Evolutionary conservation across 768 basidiomycete species (phyloP).

Genomic region (Tylopilus balloui): DNA sequence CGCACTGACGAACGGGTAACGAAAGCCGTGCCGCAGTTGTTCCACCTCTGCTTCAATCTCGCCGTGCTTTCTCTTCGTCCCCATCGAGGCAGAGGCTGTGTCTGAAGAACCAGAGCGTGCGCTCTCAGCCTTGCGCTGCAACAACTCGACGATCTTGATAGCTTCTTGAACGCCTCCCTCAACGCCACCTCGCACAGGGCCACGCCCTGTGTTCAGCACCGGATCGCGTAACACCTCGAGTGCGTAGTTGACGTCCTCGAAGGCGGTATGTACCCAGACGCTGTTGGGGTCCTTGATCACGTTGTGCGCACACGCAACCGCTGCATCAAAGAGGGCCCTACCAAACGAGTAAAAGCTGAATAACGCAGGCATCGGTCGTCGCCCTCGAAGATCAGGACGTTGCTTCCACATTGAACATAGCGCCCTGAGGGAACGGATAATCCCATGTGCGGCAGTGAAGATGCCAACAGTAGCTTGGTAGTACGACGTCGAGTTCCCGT

Average conservation of each 20-base stretch:
- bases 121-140: slow-evolving; percentile 39
- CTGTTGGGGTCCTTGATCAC: slow-evolving; percentile 49
- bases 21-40: slow-evolving; percentile 33
- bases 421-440: slow-evolving; percentile 49
- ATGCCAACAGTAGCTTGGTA: slow-evolving; percentile 55
- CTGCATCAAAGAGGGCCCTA: slow-evolving; percentile 61
- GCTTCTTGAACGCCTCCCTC: slow-evolving; percentile 36
- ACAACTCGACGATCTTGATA: slow-evolving; percentile 36
- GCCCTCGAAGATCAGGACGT: slow-evolving; percentile 29
- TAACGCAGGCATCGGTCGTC: slow-evolving; percentile 38
- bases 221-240: slow-evolving; percentile 41
- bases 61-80: slow-evolving; percentile 42
- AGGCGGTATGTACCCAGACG: slow-evolving; percentile 45
- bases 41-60: slow-evolving; percentile 36
- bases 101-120: slow-evolving; percentile 19
- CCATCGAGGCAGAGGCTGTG: slow-evolving; percentile 14
- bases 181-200: slow-evolving; percentile 31
- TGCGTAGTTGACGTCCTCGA: slow-evolving; percentile 42
- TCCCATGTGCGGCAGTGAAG: slow-evolving; percentile 60
- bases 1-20: slow-evolving; percentile 40
- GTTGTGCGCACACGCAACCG: slow-evolving; percentile 59
- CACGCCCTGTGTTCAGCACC: slow-evolving; percentile 29
- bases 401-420: slow-evolving; percentile 40
- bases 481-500: slow-evolving; percentile 30
- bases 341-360: slow-evolving; percentile 58